Conservation (phyloP, 2,329 filamentous ascomycete genomes). For the Lachnellula willkommii region DNA sequence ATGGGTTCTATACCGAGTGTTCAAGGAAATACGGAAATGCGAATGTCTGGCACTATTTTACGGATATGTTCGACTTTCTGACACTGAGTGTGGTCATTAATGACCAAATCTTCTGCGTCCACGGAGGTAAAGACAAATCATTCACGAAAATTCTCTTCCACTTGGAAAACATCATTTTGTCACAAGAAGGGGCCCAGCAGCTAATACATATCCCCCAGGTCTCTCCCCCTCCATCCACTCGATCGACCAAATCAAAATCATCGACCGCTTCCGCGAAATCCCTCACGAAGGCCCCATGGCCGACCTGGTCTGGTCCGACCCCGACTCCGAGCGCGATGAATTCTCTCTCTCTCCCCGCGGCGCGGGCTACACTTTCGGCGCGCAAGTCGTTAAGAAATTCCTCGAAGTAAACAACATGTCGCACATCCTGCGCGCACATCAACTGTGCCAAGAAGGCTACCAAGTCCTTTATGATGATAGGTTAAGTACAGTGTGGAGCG, state of each 20-base stretch:
- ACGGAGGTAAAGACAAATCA: conserved; percentile 58
- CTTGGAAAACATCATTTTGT: conserved; percentile 9
- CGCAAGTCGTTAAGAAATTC: conserved; percentile 97
- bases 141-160: background rate
- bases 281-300: conserved; percentile 99
- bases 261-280: conserved; percentile 97
- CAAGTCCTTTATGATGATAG: conserved; percentile 94
- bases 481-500: conserved; percentile 95
- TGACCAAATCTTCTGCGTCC: conserved; percentile 97
- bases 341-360: conserved; percentile 91
- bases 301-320: conserved; percentile 98
- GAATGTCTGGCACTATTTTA: conserved; percentile 99
- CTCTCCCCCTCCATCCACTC: conserved; percentile 89
- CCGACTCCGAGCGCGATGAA: conserved; percentile 94
- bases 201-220: conserved; percentile 40
- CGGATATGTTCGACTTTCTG: conserved; percentile 99
- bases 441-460: conserved; percentile 96
- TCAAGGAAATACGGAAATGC: conserved; percentile 97
- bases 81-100: conserved; percentile 97
- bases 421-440: conserved; percentile 95
- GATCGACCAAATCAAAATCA: conserved; percentile 99
- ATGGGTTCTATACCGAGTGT: conserved; percentile 98
- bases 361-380: conserved; percentile 94
- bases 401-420: conserved; percentile 96
- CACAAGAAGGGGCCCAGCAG: background rate